Evolutionary conservation across 1,284 basidiomycete species (phyloP), one percentile per base, ranked within the genome.

Genomic region (Cutaneotrichosporon sp.): DNA sequence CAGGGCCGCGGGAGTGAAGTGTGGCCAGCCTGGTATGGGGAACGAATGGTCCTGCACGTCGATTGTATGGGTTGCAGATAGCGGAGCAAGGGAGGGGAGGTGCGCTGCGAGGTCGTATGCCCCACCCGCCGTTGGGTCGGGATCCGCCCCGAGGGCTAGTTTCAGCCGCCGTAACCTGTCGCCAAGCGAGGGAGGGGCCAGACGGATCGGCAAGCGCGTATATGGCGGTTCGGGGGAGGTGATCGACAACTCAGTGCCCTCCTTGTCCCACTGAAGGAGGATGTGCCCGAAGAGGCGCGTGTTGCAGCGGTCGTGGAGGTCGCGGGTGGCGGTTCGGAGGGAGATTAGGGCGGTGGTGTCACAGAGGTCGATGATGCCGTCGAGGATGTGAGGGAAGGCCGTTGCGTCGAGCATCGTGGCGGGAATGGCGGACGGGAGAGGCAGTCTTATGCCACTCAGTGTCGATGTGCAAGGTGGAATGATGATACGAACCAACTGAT

Each of bases 201-300:
- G 30, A 13, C 6, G 51, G 31, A 53, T 53, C 14, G 51, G 51
- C 5, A 53, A 18, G 5, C 51, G 30, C 4, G 30, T 13, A 18
- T 53, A 21, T 9, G 51, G 51, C 3, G 11, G 51, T 7, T 8
- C 6, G 14, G 51, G 51, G 13, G 51, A 53, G 30, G 51, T 53
- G 31, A 53, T 53, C 18, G 14, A 13, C 13, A 53, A 31, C 51
- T 53, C 30, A 14, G 51, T 53, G 30, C 51, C 51, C 31, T 32
- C 51, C 31, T 53, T 34, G 31, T 53, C 51, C 51, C 51, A 53
- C 51, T 53, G 26, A 16, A 53, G 30, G 30, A 53, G 26, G 51
- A 53, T n/a, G 31, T 53, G 51, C 13, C 11, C 31, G 31, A 53
- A 53, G 13, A 53, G 26, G 16, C 31, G 51, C 31, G 1, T 8